Conservation (phyloP, 2,329 filamentous ascomycete genomes). For the Rhynchosporium graminicola region DNA sequence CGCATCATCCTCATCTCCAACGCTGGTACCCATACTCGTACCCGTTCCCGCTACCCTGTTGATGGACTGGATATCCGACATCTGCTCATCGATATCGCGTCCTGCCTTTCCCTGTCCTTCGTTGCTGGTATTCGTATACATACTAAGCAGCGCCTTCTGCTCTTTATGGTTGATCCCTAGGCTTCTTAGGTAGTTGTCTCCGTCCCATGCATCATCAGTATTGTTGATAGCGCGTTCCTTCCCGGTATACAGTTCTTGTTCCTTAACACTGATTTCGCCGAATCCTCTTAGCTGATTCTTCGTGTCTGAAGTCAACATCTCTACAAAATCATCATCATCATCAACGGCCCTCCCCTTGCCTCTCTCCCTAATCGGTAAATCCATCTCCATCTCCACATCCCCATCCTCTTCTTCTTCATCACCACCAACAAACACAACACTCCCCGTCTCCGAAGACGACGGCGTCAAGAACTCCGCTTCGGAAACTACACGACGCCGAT, state of each 20-base stretch:
- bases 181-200: too few relatives aligned
- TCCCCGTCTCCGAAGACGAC: neutral
- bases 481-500: constrained; percentile 18
- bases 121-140: neutral
- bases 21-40: neutral
- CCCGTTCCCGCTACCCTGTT: neutral
- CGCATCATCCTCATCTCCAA: constrained; percentile 2
- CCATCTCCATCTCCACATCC: neutral
- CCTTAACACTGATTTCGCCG: too few relatives aligned
- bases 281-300: too few relatives aligned
- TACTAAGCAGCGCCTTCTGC: neutral
- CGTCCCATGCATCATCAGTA: too few relatives aligned
- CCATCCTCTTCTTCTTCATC: neutral
- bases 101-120: constrained; percentile 7
- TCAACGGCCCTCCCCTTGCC: neutral
- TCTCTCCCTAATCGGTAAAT: constrained; percentile 5
- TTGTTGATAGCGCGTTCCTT: too few relatives aligned
- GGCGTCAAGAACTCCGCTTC: constrained; percentile 18
- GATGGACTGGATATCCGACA: neutral
- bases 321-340: neutral
- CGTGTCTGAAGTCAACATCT: neutral
- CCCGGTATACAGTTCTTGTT: too few relatives aligned
- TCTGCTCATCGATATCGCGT: neutral
- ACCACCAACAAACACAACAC: constrained; percentile 1
- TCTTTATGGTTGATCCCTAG: neutral